Evolutionary conservation across 306 rosid genomes (phyloP), one percentile per base, ranked within the genome.

Genomic region (Citrullus colocynthis): DNA sequence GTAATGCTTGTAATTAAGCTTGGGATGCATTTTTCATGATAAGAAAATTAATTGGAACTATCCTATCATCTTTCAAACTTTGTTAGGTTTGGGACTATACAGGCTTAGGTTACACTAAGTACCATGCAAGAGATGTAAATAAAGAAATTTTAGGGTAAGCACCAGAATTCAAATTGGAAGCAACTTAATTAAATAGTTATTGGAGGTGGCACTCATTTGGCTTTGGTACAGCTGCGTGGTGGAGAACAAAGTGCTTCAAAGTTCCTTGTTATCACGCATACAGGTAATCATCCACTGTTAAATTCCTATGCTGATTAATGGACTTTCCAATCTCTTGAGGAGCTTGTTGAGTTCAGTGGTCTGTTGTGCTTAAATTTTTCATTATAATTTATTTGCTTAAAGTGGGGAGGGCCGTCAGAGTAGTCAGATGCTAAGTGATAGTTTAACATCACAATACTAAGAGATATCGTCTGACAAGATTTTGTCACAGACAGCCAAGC

Each of bases 31-130:
- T 39, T 66, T 66, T 66, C 74, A 41, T 66, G 52, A 4, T 39
- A n/a, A 16, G 71, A 34, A 66, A 39, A 18, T 39, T 66, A 66
- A 66, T 39, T n/a, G 52, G 45, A 41, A n/a, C 52, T 41, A 66
- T 39, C 17, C 52, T n/a, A 11, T 57, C 70, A 11, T 54, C 20
- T 9, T 42, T 32, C 79, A 36, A 18, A 71, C 83, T 80, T 89
- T 71, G 59, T 49, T 39, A 94, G 98, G 96, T 95, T 61, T 95
- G 96, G 97, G 97, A 92, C 82, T 92, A 92, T 84, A 90, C 96
- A 77, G 96, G 96, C 69, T 83, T 90, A 80, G 98, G 97, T 52
- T 90, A 85, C 86, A 92, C 93, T 55, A 95, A 88, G 84, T 95
- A 95, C 63, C 78, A 86, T 76, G 95, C 98, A 82, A 79, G 88